Evolutionary conservation across 352 stramenopile genomes (phyloP).

Genomic region (Albugo candida): DNA sequence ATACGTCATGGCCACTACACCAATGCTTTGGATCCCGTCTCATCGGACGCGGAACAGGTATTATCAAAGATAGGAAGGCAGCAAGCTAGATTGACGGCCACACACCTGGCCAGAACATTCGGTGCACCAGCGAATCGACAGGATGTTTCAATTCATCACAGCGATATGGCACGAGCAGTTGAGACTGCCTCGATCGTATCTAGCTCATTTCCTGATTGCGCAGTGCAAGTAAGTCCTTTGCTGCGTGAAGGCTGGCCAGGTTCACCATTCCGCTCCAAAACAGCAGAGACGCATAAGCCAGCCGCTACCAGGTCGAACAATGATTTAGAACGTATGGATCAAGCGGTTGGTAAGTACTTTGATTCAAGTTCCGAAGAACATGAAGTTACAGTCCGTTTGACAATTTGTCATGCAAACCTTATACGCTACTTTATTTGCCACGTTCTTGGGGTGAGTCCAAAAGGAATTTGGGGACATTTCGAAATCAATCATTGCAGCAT

Average conservation of each 20-base stretch:
- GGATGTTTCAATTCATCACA: constrained; percentile 42
- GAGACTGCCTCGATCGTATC: constrained; percentile 46
- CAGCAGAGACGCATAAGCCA: not conserved
- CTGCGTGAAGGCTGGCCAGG: constrained; percentile 65
- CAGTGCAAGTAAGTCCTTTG: constrained; percentile 15
- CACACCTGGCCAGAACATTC: constrained; percentile 38
- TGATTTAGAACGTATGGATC: constrained; percentile 39
- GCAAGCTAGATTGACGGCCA: constrained; percentile 46
- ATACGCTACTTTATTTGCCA: constrained; percentile 70
- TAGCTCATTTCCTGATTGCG: constrained; percentile 23
- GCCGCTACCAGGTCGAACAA: constrained; percentile 1
- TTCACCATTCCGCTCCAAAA: constrained; percentile 20
- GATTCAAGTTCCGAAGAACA: constrained; percentile 17
- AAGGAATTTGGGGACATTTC: constrained; percentile 53
- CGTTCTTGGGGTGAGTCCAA: constrained; percentile 31
- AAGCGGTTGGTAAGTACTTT: constrained; percentile 36
- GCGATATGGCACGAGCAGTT: constrained; percentile 52
- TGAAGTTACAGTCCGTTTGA: constrained; percentile 30
- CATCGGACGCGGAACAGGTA: constrained; percentile 41
- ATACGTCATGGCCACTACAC: constrained; percentile 69
- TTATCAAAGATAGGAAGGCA: constrained; percentile 60
- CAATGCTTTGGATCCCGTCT: constrained; percentile 40
- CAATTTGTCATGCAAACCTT: constrained; percentile 70
- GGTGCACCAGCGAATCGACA: constrained; percentile 26
- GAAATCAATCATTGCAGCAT: constrained; percentile 75